Conservation (phyloP, 805 yeast genomes). For the Saccharomyces kudriavzevii region DNA sequence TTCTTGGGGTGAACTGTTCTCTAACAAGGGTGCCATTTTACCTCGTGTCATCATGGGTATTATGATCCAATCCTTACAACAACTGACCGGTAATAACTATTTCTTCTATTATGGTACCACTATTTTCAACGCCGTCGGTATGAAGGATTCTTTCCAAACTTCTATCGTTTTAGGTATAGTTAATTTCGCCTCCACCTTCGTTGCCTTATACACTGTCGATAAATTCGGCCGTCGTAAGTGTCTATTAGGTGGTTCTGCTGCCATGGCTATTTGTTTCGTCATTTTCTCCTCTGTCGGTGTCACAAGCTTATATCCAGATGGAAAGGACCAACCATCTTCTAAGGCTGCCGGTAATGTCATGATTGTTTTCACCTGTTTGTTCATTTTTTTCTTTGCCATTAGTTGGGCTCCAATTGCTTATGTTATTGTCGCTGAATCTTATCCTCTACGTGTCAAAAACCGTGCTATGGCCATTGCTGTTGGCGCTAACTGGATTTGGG, state of each 20-base stretch:
- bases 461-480: slow-evolving; percentile 50
- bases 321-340: slow-evolving; percentile 36
- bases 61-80: slow-evolving; percentile 55
- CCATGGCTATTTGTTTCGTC: slow-evolving; percentile 40
- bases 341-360: slow-evolving; percentile 58
- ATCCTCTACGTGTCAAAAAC: slow-evolving; percentile 63
- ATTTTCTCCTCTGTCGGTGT: slow-evolving; percentile 59
- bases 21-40: slow-evolving; percentile 57
- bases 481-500: slow-evolving; percentile 60
- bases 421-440: slow-evolving; percentile 59
- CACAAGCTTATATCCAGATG: slow-evolving; percentile 35
- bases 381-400: slow-evolving; percentile 63
- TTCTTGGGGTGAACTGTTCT: slow-evolving; percentile 55
- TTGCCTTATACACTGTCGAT: slow-evolving; percentile 45
- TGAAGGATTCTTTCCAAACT: slow-evolving; percentile 51
- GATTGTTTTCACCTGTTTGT: slow-evolving; percentile 65
- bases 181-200: slow-evolving; percentile 51
- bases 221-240: slow-evolving; percentile 46
- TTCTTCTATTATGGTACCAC: slow-evolving; percentile 63
- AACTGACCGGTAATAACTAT: slow-evolving; percentile 59
- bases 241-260: slow-evolving; percentile 40
- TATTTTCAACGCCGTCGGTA: slow-evolving; percentile 54
- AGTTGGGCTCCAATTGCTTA: slow-evolving; percentile 71
- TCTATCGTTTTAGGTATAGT: slow-evolving; percentile 53
- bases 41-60: slow-evolving; percentile 44